Evolutionary conservation across 2,329 filamentous ascomycete genomes (phyloP), one percentile per base, ranked within the genome.

Genomic region (Colletotrichum cereale): DNA sequence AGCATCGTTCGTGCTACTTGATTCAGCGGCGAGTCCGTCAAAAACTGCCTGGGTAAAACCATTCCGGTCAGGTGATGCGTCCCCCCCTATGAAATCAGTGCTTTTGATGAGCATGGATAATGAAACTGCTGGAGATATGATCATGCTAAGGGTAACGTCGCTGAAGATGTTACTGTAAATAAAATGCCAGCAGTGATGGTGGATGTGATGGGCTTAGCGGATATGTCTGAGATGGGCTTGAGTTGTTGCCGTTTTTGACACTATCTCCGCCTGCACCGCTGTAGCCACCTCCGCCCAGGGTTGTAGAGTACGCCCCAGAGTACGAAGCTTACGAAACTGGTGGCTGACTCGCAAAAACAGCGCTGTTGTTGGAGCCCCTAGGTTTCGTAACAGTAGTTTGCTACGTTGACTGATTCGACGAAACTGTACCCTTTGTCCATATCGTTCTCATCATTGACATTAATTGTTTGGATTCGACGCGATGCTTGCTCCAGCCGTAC

Each of bases 51-150:
- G 63, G 7, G 63, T 53, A 16, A 66, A 50, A 1, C 63, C 63
- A 21, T 66, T 53, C 1, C 53, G 18, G 31, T 66, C 63, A 3
- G 26, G 29, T 5, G 42, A 34, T 29, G 40, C 42, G 24, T 3
- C n/a, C 2, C 53, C 53, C 18, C 63, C 63, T 0, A n/a, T 47
- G 63, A 40, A 2, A 60, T 40, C 11, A 53, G 53, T 21, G 63
- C n/a, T 24, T 18, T 58, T 2, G 63, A 66, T 2, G 63, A 66
- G 42, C 63, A 66, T 0, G 40, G 31, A n/a, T n/a, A n/a, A n/a
- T n/a, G n/a, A n/a, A 0, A 31, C n/a, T 3, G 16, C 31, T 21
- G 31, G n/a, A 0, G 47, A 14, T 7, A 6, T 38, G 61, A 1
- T n/a, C 10, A 24, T 24, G 26, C 10, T 24, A 10, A 11, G 3